Base-by-base conservation (phyloP, 495 filamentous ascomycete species). In the Tuber magnatum region DNA sequence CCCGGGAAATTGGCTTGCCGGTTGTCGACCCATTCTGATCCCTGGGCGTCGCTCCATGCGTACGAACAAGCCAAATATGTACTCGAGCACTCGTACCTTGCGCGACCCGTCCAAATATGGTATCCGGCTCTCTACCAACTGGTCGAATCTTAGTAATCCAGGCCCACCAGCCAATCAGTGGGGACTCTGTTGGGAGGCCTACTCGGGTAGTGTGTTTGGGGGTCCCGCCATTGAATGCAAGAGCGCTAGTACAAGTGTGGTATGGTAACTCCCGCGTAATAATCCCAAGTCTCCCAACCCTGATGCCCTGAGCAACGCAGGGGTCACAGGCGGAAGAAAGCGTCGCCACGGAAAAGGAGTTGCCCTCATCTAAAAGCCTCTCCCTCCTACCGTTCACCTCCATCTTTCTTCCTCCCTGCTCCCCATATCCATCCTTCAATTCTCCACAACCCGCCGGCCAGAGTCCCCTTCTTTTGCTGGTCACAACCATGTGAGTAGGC, bases 361-460 rank as follows among this genome's bases (percentile, higher is more conserved):
- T 61, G 32, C 71, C 16, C 70, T 56, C 39, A 68, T 18, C 14
- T 32, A 44, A 48, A 70, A 51, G 42, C 20, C 7, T 32, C 40
- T 35, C 69, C 56, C 61, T 73, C 28, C 56, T 65, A 61, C 56
- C 48, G 68, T 78, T 77, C 24, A 69, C 28, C 68, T 51, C 72
- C 46, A 43, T 65, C 32, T 28, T 38, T 51, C 14, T 38, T 46
- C 41, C 56, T 42, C 40, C 46, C 65, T 18, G 41, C 28, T 65
- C 28, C 56, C 28, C n/a, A n/a, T 35, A 32, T 65, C 56, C 56
- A 65, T 35, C 28, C 56, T 35, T 35, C 56, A 65, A 65, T 65
- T 35, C 56, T 65, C 16, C 56, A 65, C 28, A 35, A 32, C 10
- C 44, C 22, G 56, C 77, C 75, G 65, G 78, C 44, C 20, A 70